Evolutionary conservation across 257 asterid genomes (phyloP).

Genomic region (Knoxia roxburghii): DNA sequence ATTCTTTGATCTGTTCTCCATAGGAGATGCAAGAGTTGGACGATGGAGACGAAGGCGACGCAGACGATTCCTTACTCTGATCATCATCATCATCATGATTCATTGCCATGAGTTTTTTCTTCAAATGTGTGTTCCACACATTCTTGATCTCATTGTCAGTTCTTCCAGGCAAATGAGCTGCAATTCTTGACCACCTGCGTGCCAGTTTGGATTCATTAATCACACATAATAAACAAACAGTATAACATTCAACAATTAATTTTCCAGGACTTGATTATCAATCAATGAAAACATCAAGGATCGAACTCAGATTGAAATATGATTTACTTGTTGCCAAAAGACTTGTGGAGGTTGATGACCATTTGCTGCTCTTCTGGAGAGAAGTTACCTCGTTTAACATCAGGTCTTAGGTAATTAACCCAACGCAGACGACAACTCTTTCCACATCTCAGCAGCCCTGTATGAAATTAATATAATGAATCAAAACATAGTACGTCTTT

Average conservation of each 20-base stretch:
- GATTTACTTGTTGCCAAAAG: slow-evolving; percentile 60
- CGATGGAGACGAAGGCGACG: slow-evolving; percentile 18
- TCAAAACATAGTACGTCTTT: no score
- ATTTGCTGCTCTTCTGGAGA: slow-evolving; percentile 54
- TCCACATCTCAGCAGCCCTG: slow-evolving; percentile 66
- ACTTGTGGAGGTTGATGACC: slow-evolving; percentile 49
- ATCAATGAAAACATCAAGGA: no score
- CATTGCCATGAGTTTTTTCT: slow-evolving; percentile 34
- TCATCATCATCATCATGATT: neutral
- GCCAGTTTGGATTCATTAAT: neutral
- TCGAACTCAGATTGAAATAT: neutral
- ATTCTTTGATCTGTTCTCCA: no score
- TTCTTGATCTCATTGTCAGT: slow-evolving; percentile 85
- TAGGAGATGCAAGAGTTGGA: slow-evolving; percentile 23
- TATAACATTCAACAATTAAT: no score
- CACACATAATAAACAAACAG: no score
- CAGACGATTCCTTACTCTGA: neutral
- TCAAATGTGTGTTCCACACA: slow-evolving; percentile 71
- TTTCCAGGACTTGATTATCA: no score
- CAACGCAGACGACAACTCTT: slow-evolving; percentile 83
- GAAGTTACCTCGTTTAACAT: slow-evolving; percentile 66
- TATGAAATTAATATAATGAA: neutral
- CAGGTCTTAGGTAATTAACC: slow-evolving; percentile 79
- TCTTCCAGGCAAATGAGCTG: slow-evolving; percentile 67
- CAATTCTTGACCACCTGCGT: slow-evolving; percentile 78